phyloP scores from a whole-genome alignment of 2,329 filamentous ascomycete species.

The Penicillium verrucosum region DNA sequence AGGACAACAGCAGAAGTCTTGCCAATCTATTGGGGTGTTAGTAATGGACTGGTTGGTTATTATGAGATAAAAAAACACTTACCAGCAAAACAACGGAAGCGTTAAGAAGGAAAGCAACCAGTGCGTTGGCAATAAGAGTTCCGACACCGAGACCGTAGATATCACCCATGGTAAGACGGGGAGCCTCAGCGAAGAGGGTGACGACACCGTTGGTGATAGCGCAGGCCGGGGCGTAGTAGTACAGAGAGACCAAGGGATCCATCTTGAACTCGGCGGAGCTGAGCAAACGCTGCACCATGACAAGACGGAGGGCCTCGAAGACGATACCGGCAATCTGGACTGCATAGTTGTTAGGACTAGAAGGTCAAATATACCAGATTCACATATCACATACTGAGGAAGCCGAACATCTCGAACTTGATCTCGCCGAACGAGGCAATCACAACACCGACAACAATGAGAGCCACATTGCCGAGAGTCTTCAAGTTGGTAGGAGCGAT shows the following conservation, averaged over 20 bases:
- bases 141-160: constrained; percentile 64
- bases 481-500: constrained; percentile 77
- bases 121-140: constrained; percentile 66
- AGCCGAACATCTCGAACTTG: constrained; percentile 67
- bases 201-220: constrained; percentile 71
- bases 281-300: constrained; percentile 78
- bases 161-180: constrained; percentile 67
- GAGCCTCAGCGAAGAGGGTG: constrained; percentile 62
- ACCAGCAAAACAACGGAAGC: constrained; percentile 71
- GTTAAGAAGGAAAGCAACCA: constrained; percentile 73
- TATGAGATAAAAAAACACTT: not conserved
- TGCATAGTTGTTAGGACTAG: not conserved
- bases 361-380: not conserved
- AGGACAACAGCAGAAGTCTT: constrained; percentile 80
- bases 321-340: constrained; percentile 68
- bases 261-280: constrained; percentile 74
- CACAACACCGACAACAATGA: constrained; percentile 90
- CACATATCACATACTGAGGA: constrained; percentile 44
- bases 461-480: constrained; percentile 84
- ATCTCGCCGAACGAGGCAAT: constrained; percentile 94
- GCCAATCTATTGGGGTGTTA: constrained; percentile 54
- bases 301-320: constrained; percentile 73
- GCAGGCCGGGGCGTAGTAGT: constrained; percentile 82
- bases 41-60: not conserved
- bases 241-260: constrained; percentile 81